Evolutionary conservation across 768 basidiomycete genomes (phyloP), one percentile per base, ranked within the genome.

Genomic region (Postia placenta): DNA sequence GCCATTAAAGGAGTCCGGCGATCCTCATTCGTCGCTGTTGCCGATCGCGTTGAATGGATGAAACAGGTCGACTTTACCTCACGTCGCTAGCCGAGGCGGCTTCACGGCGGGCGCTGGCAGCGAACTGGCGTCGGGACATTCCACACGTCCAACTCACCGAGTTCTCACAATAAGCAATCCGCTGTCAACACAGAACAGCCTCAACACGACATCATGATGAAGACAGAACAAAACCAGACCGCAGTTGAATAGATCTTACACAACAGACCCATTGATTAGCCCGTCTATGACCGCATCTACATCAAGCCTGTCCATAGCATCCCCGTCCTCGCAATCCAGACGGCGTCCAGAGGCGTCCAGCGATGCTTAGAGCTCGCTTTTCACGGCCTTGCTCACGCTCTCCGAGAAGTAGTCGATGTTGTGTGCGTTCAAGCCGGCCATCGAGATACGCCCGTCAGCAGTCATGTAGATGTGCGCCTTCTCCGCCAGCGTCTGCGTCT

Each of bases 391-490:
- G 67, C 89, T 78, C 49, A 95, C 85, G 60, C 82, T 81, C 69
- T 91, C 76, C 2, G 92, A 91, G 65, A 96, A 93, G 74, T 94
- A 90, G 60, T 84, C 82, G 58, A 95, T 80, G 74, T 95, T 95
- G 62, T 69, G 64, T 52, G 69, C 68, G 73, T 94, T 95, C 62
- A 95, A 69, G 27, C 90, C 92, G 52, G 92, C 90, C 91, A 94
- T 95, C 38, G 89, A 91, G 59, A 94, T 92, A 57, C 92, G 85
- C 17, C 92, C 92, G 65, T 94, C 87, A 49, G 78, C 74, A n/a
- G 92, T 94, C 87, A 94, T 87, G 69, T 95, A 95, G 54, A 95
- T 74, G 64, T 94, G 90, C 3, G 89, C 88, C 63, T 87, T 88
- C 65, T 92, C 81, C 14, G 92, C 88, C 45, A 95, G 77, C 4